Base-by-base conservation (phyloP, 495 filamentous ascomycete genomes). In the Podospora appendiculata region DNA sequence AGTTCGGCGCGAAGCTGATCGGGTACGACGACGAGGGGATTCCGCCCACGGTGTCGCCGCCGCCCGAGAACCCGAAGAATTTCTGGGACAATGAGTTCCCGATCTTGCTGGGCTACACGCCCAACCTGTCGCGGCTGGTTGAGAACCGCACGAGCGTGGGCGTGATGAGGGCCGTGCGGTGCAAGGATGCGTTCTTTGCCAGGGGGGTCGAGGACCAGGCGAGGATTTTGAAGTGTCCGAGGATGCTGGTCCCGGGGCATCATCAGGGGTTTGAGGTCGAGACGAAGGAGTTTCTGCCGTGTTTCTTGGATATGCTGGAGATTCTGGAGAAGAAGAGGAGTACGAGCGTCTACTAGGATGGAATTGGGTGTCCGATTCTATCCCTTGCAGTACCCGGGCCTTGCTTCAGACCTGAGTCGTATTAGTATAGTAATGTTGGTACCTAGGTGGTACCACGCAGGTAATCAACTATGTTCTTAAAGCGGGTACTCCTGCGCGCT, bases 51-150 rank as follows among this genome's bases (percentile, higher is more conserved):
- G 47, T 34, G 14, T 13, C 39, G 9, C 48, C 57, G 0, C 47
- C 45, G 34, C 50, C 53, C 4, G 45, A 47, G 38, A 66, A 63
- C 14, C 13, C 16, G 2, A 7, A 16, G 3, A 61, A 61, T 38
- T 64, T 64, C 19, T 66, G 58, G 56, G 49, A 59, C 13, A 52
- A 64, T 18, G 63, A 64, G 56, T 52, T 62, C 44, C 41, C 54
- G n/a, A 36, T 51, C 8, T 25, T 52, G 14, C 11, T 57, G 33
- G 51, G 51, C 7, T 64, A 55, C 19, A 17, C 35, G 36, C 61
- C 63, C 2, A 62, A 64, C 45, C 47, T 64, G 36, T 56, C 54
- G 50, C 49, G 56, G 41, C 36, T 64, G 38, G 38, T 34, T 1
- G 36, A 58, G 25, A 57, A 61, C 25, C 35, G 41, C 18, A 56